Base-by-base conservation (phyloP, 2,329 filamentous ascomycete species). In the Fusarium sacchari region DNA sequence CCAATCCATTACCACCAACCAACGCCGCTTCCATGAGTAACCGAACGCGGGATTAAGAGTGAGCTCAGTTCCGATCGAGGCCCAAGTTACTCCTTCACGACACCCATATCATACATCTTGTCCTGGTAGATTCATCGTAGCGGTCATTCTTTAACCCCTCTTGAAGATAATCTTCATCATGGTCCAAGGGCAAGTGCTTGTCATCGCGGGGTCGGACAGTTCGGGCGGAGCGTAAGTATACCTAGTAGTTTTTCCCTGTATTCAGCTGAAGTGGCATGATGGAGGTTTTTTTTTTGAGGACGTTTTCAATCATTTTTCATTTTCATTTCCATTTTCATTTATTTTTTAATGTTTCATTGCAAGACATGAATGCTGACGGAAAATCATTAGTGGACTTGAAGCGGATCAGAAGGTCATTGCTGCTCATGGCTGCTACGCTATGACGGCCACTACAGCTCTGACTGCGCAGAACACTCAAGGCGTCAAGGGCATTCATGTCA, bases 391-490 rank as follows among this genome's bases (percentile, higher is more conserved):
- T 63, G 96, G 96, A 58, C 90, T 99, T 39, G 96, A 99, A 82
- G 96, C 96, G 43, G 96, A 98, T 81, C 95, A 98, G 80, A 97
- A 97, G 81, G 95, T 97, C 69, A 92, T 97, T 69, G 93, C 95
- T 49, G 94, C 94, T 24, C 95, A 98, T 88, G 92, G 93, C 67
- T 96, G 94, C 84, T 98, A 98, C 86, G 95, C 94, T 67, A 97
- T 98, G 91, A 98, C 96, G 57, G 94, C 95, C 28, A 98, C 96
- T 15, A 97, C 96, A 20, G 96, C 96, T 26, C 85, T 99, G 79
- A 99, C 96, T n/a, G 95, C 94, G 22, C 96, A 98, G 80, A 97
- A 98, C 82, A 99, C 96, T 0, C 87, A 89, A 60, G 94, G 94
- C 9, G 95, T 98, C 20, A 87, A 90, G 70, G 94, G 88, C 73